Percentiles rank a stretch among this genome's conserved stretches.
These are phyloP conservation scores for Croton setiger DNA, from an alignment of 441 rosid genomes.

Conservation along the genomic window DNA sequence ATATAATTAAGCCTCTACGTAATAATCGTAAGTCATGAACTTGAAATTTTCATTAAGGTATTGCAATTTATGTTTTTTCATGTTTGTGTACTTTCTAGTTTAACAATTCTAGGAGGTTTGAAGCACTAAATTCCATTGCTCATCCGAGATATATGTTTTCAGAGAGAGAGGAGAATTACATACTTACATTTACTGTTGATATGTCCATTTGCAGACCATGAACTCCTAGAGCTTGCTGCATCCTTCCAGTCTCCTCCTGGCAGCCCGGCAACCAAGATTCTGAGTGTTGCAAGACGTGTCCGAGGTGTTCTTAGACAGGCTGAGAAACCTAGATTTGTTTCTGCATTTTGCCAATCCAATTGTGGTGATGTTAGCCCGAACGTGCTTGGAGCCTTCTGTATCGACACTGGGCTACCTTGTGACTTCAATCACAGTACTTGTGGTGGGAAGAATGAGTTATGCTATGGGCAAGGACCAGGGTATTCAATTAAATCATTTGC, in stretches of 20 bases:
- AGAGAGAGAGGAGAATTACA: background rate
- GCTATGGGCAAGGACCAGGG: constrained; percentile 99
- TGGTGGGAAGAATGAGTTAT: constrained; percentile 80
- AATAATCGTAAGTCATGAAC: constrained; percentile 51
- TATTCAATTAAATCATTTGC: constrained; percentile 35
- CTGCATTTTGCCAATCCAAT: constrained; percentile 93
- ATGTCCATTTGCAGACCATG: constrained; percentile 47
- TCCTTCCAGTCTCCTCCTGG: constrained; percentile 76
- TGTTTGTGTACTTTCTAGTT: background rate
- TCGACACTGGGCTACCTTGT: constrained; percentile 87
- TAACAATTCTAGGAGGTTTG: background rate
- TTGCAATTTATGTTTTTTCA: background rate
- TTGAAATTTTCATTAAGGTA: constrained; percentile 2
- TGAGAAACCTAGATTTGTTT: constrained; percentile 76
- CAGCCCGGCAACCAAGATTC: constrained; percentile 53
- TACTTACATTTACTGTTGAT: constrained; percentile 23
- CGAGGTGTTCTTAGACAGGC: constrained; percentile 71
- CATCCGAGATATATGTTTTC: background rate
- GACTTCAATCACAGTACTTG: constrained; percentile 97
- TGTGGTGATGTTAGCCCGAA: constrained; percentile 99
- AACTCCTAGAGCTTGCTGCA: constrained; percentile 83
- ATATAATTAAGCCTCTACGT: constrained; percentile 40
- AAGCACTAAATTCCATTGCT: background rate
- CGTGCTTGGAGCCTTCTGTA: constrained; percentile 89
- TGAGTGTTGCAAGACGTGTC: constrained; percentile 73